phyloP scores from a whole-genome alignment of 1,139 yeast species.

The Scheffersomyces titani region DNA sequence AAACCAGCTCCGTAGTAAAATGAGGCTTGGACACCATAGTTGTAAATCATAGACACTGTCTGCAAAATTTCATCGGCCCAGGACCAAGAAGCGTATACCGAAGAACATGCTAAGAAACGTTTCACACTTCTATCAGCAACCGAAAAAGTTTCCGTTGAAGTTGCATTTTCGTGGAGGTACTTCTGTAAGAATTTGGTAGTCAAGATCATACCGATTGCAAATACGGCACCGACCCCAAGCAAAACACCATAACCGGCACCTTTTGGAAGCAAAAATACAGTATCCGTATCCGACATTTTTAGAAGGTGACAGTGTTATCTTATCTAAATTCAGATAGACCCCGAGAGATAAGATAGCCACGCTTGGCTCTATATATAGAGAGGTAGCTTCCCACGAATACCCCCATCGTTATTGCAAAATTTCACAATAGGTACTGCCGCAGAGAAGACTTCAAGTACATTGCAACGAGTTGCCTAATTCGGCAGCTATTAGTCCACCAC shows the following conservation, averaged over 20 bases:
- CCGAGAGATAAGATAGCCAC: background rate
- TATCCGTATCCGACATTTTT: background rate
- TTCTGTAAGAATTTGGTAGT: slow-evolving; percentile 23
- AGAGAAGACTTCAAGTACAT: background rate
- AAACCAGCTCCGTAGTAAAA: slow-evolving; percentile 29
- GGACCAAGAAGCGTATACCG: slow-evolving; percentile 29
- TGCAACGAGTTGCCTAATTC: slow-evolving; percentile 1
- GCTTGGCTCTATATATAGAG: background rate
- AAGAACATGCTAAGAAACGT: slow-evolving; percentile 25
- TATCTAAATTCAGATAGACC: background rate
- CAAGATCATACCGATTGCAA: slow-evolving; percentile 28
- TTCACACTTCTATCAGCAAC: slow-evolving; percentile 30
- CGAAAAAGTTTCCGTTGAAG: slow-evolving; percentile 30
- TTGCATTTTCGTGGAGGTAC: slow-evolving; percentile 26
- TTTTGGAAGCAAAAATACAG: slow-evolving; percentile 6
- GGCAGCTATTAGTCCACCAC: background rate
- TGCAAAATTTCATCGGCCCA: slow-evolving; percentile 30
- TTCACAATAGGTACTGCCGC: background rate
- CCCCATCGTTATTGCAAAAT: background rate
- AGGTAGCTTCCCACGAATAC: background rate
- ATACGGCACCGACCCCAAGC: slow-evolving; percentile 29
- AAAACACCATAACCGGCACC: slow-evolving; percentile 29
- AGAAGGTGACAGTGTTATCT: background rate
- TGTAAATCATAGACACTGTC: slow-evolving; percentile 27
- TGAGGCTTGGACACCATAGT: slow-evolving; percentile 27